Evolutionary conservation across 2,329 filamentous ascomycete species (phyloP), one percentile per base, ranked within the genome.

Genomic region (Microdochium nivale): DNA sequence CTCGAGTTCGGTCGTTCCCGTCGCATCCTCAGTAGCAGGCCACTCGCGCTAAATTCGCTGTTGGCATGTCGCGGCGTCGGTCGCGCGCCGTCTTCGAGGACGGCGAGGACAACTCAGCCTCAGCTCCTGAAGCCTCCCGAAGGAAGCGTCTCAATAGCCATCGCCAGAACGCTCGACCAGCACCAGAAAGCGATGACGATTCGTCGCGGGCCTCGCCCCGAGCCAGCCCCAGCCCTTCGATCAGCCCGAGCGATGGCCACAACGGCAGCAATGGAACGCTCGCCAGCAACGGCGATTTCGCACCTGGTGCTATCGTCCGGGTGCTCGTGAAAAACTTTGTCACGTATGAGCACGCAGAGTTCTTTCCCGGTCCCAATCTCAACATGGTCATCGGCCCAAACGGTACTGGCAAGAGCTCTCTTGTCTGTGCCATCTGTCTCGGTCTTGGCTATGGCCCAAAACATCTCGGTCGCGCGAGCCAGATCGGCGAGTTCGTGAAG

Each of bases 361-460:
- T 97, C 67, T 82, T 86, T 53, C 90, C 90, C 13, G 94, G 94
- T 0, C 92, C 94, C 1, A 92, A 88, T 65, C 70, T 99, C 62
- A 99, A 99, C 66, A 97, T 99, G 92, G 86, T 99, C 50, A 96
- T 99, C 59, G 94, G 94, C 0, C 94, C 94, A n/a, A 99, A 99
- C 62, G 94, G 94, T 32, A 97, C 94, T 0, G 94, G 94, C 51
- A 99, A 99, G 71, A 97, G 92, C 70, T 96, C 94, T 0, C 77
- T 99, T 25, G 92, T 99, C 44, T 99, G 94, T 69, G 94, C 94
- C 46, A 95, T 99, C 59, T 97, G 94, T 63, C 72, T 99, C 14
- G 94, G 94, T 2, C 73, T 99, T 25, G 94, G 94, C 48, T 96
- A 87, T 76, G 80, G 83, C 30, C 84, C 91, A 24, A 81, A 86